A percentile compares a stretch with the other conserved stretches of the same genome.
Evolutionary conservation across 148 eudicot genomes (phyloP).

Genomic region (Fagopyrum esculentum): DNA sequence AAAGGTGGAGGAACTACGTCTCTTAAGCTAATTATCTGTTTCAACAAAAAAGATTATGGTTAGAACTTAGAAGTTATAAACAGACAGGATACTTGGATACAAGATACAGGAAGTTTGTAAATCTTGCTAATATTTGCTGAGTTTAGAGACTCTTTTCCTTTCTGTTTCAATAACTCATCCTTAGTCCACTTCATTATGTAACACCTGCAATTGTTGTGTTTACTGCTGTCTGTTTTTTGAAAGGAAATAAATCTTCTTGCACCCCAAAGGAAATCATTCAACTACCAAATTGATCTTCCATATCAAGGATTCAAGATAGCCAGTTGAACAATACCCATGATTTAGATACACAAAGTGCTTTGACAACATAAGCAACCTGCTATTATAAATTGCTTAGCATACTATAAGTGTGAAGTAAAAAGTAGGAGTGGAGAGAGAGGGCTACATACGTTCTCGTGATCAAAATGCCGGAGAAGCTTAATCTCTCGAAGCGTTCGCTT

Average conservation of each 20-base stretch:
- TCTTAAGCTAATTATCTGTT: constrained; percentile 57
- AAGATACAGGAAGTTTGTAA: neutral
- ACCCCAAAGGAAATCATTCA: too few species aligned
- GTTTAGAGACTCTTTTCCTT: neutral
- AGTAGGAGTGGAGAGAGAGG: neutral
- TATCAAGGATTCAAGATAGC: too few species aligned
- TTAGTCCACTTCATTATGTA: neutral
- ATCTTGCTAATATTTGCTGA: neutral
- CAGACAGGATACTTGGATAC: too few species aligned
- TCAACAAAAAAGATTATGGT: neutral
- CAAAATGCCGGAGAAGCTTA: constrained; percentile 82
- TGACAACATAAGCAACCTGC: too few species aligned
- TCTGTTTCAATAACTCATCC: neutral
- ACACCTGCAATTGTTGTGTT: too few species aligned
- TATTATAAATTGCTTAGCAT: too few species aligned
- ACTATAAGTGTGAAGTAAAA: too few species aligned
- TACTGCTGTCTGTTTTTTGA: too few species aligned
- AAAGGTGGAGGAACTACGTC: constrained; percentile 80
- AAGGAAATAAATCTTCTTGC: too few species aligned
- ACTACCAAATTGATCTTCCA: too few species aligned
- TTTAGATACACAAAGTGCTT: too few species aligned
- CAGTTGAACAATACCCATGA: too few species aligned
- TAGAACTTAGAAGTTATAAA: neutral
- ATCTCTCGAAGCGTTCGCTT: constrained; percentile 89
- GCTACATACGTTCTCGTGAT: constrained; percentile 64